phyloP scores from a whole-genome alignment of 257 asterid species.

The Petunia secreta region DNA sequence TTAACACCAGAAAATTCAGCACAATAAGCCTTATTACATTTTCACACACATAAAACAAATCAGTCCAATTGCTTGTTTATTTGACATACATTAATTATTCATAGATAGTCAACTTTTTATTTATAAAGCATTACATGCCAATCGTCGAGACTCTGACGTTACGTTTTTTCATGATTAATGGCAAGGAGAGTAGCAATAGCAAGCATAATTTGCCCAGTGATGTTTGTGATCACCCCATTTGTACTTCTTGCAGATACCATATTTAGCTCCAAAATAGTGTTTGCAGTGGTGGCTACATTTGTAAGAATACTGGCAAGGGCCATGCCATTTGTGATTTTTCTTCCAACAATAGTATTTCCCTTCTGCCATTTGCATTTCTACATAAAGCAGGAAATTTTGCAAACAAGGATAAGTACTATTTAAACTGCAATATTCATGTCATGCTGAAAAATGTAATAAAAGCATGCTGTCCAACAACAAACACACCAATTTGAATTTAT shows the following conservation, averaged over 20 bases:
- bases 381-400: neutral
- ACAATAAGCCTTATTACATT: neutral
- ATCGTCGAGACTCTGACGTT: neutral
- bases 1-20: neutral
- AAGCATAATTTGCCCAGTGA: conserved; percentile 6
- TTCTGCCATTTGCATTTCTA: conserved; percentile 5
- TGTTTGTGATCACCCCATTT: neutral
- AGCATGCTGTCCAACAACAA: no score
- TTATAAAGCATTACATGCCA: neutral
- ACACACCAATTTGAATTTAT: no score
- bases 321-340: conserved; percentile 24
- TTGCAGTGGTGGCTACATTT: conserved; percentile 14
- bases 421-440: no score
- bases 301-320: neutral
- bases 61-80: no score
- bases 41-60: neutral
- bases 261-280: neutral
- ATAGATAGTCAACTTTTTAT: neutral
- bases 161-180: neutral
- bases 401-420: neutral
- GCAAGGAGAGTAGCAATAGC: conserved; percentile 23
- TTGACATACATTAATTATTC: no score
- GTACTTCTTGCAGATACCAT: neutral
- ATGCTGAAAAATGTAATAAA: no score
- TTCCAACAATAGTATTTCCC: neutral